Conservation (phyloP, 768 basidiomycete genomes). For the Pleurotus sapidus region DNA sequence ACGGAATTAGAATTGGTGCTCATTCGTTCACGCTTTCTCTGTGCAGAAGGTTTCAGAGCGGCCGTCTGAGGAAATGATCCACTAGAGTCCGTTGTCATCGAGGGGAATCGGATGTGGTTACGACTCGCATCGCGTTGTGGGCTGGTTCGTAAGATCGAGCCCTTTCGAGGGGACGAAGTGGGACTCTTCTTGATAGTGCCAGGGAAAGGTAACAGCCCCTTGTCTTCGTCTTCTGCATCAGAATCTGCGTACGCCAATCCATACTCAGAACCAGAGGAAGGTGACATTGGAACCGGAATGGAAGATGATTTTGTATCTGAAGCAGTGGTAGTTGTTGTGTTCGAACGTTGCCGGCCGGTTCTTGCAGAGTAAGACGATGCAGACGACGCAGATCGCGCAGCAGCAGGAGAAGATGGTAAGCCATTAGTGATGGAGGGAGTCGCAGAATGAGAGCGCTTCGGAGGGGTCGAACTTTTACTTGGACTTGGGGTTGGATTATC, state of each 20-base stretch:
- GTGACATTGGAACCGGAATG: slow-evolving; percentile 19
- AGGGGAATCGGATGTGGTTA: slow-evolving; percentile 6
- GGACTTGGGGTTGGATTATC: slow-evolving; percentile 8
- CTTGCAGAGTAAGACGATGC: slow-evolving; percentile 6
- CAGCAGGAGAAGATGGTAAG: background rate
- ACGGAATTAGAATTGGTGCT: slow-evolving; percentile 2
- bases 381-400: background rate
- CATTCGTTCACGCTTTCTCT: background rate
- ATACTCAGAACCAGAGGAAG: slow-evolving; percentile 42
- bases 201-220: slow-evolving; percentile 12
- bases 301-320: background rate
- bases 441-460: background rate
- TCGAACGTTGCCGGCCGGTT: slow-evolving; percentile 2
- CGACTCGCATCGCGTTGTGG: slow-evolving; percentile 13
- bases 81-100: background rate
- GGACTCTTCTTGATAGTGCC: slow-evolving; percentile 18
- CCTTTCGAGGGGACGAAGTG: slow-evolving; percentile 18
- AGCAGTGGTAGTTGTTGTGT: background rate
- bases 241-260: slow-evolving; percentile 52
- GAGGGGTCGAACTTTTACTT: slow-evolving; percentile 1
- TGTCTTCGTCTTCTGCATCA: slow-evolving; percentile 36
- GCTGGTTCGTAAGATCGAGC: slow-evolving; percentile 22
- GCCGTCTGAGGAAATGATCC: background rate
- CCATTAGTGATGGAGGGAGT: background rate
- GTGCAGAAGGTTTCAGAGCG: background rate